phyloP scores from a whole-genome alignment of 192 early-diverging fungal species.

The Paraglomus occultum region DNA sequence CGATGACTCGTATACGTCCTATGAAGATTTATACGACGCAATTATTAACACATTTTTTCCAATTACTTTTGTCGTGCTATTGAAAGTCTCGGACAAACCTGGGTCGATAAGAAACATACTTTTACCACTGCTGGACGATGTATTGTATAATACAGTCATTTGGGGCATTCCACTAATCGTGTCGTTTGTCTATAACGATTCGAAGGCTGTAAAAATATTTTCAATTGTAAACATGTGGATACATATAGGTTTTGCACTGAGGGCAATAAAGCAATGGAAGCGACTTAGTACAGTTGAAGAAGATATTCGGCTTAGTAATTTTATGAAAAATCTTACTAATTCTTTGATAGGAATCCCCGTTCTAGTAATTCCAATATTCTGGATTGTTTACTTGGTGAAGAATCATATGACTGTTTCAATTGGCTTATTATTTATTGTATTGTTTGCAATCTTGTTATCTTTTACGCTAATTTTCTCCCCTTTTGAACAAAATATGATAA shows the following conservation, averaged over 20 bases:
- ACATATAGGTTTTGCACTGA: background rate
- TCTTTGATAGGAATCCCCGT: no score
- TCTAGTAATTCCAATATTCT: no score
- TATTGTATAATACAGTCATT: conserved; percentile 26
- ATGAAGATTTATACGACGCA: conserved; percentile 10
- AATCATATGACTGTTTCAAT: no score
- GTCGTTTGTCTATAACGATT: background rate
- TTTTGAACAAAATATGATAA: no score
- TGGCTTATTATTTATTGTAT: no score
- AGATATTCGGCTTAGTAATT: no score
- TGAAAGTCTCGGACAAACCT: background rate
- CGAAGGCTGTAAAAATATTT: conserved; percentile 12
- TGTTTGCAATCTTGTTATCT: no score
- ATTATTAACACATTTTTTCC: conserved; percentile 14
- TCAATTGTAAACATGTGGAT: conserved; percentile 22
- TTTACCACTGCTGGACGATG: conserved; percentile 18
- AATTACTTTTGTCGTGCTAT: conserved; percentile 3
- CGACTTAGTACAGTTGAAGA: no score
- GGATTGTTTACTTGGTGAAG: no score
- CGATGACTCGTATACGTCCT: background rate
- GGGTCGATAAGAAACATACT: background rate
- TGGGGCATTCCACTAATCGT: conserved; percentile 19
- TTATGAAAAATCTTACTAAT: no score
- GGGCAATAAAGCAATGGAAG: no score
- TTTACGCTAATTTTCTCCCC: no score